These are phyloP conservation scores for Isatis lusitanica DNA, from an alignment of 441 rosid species.

Conservation along the genomic window DNA sequence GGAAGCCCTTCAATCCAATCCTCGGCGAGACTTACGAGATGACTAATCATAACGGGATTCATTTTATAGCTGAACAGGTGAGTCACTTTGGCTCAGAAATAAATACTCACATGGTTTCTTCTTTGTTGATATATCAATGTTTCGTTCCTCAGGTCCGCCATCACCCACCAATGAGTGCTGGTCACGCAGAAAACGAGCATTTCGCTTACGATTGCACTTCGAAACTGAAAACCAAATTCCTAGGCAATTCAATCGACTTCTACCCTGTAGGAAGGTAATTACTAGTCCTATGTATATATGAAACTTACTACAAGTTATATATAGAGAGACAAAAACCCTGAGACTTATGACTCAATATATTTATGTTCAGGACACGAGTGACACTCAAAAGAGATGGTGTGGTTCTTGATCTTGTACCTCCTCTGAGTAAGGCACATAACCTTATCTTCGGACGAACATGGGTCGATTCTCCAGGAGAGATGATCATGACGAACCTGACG, in stretches of 20 bases:
- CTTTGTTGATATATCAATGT: background rate
- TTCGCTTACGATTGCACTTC: conserved; percentile 77
- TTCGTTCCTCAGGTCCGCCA: conserved; percentile 66
- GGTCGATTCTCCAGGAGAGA: conserved; percentile 93
- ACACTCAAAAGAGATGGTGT: conserved; percentile 87
- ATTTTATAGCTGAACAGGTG: conserved; percentile 88
- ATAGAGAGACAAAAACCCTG: background rate
- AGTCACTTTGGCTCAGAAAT: background rate
- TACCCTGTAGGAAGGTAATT: conserved; percentile 93
- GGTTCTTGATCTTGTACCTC: conserved; percentile 90
- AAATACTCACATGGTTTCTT: too few relatives aligned
- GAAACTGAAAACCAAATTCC: conserved; percentile 82
- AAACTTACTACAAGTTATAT: background rate
- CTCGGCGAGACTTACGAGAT: conserved; percentile 95
- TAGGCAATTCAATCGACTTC: conserved; percentile 90
- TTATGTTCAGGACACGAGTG: conserved; percentile 91
- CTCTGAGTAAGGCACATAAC: conserved; percentile 88
- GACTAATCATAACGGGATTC: conserved; percentile 70
- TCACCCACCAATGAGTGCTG: conserved; percentile 94
- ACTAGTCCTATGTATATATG: background rate
- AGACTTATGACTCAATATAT: too few relatives aligned
- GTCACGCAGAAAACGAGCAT: conserved; percentile 88
- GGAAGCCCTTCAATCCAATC: conserved; percentile 98
- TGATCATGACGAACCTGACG: conserved; percentile 80
- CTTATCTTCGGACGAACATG: conserved; percentile 95